phyloP scores from a whole-genome alignment of 2,329 filamentous ascomycete genomes.

The Fusarium tuaranense region DNA sequence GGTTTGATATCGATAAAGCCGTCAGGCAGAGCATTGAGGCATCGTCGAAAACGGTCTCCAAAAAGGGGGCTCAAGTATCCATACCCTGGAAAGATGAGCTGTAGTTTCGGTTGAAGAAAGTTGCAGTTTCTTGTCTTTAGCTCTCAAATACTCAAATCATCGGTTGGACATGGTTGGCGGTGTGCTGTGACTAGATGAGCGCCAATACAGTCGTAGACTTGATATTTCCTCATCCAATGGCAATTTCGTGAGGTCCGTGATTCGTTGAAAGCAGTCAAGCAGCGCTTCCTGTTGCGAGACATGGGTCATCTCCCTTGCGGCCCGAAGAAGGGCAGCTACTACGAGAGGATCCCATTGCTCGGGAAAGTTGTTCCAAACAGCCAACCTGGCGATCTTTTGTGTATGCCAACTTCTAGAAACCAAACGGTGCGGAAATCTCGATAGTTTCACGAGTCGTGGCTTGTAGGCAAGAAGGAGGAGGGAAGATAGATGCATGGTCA shows the following conservation, averaged over 20 bases:
- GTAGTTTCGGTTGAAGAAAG: not conserved
- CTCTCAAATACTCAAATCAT: not conserved
- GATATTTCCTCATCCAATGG: not conserved
- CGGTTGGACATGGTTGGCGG: not conserved
- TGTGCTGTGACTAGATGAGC: not conserved
- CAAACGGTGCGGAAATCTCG: not conserved
- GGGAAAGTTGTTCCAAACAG: slow-evolving; percentile 44
- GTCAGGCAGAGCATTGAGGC: slow-evolving; percentile 2
- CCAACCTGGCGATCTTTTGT: slow-evolving; percentile 46
- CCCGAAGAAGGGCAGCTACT: slow-evolving; percentile 41
- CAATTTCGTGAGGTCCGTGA: not conserved
- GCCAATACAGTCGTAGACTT: not conserved
- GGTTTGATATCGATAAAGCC: slow-evolving; percentile 5
- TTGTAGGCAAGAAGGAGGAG: not conserved
- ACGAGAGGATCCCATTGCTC: slow-evolving; percentile 50
- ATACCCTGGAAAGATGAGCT: slow-evolving; percentile 9
- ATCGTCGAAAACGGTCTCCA: slow-evolving; percentile 43
- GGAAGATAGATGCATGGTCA: not conserved
- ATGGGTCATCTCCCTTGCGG: slow-evolving; percentile 44
- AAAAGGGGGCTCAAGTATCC: slow-evolving; percentile 57
- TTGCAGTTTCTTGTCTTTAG: not conserved
- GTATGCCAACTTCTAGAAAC: slow-evolving; percentile 42
- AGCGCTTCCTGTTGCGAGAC: slow-evolving; percentile 38
- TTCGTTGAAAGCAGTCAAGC: not conserved
- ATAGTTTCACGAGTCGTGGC: not conserved